A percentile compares a stretch with the other conserved stretches of the same genome.
Evolutionary conservation across 2,329 filamentous ascomycete species (phyloP).

Genomic region (Camillea tinctor): DNA sequence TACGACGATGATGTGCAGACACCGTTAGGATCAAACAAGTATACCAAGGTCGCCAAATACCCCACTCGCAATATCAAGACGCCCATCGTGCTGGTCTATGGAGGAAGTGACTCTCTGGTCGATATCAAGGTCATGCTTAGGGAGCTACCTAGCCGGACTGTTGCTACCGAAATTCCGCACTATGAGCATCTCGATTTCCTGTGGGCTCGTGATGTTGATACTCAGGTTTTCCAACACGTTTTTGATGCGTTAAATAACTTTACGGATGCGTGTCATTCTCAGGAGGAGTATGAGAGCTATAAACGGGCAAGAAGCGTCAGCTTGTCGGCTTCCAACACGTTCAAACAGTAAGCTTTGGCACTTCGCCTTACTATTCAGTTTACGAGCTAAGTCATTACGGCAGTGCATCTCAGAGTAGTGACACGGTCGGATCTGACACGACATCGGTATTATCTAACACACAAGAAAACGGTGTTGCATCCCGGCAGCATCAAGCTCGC

Average conservation of each 20-base stretch:
- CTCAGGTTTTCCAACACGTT: slow-evolving; percentile 85
- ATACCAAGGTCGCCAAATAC: slow-evolving; percentile 95
- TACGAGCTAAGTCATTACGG: slow-evolving; percentile 6
- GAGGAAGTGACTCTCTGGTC: slow-evolving; percentile 88
- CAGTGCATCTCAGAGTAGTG: slow-evolving; percentile 27
- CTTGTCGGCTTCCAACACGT: slow-evolving; percentile 37
- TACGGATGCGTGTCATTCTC: slow-evolving; percentile 54
- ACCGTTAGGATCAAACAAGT: slow-evolving; percentile 73
- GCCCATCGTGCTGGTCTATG: slow-evolving; percentile 89
- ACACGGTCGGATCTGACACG: slow-evolving; percentile 30
- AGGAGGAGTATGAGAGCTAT: slow-evolving; percentile 61
- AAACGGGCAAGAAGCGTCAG: slow-evolving; percentile 50
- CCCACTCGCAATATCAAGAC: slow-evolving; percentile 97
- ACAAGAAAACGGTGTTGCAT: slow-evolving; percentile 18
- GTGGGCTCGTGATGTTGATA: slow-evolving; percentile 84
- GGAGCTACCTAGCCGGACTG: slow-evolving; percentile 80
- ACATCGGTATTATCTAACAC: slow-evolving; percentile 25
- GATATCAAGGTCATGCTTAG: slow-evolving; percentile 91
- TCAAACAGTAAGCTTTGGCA: slow-evolving; percentile 32
- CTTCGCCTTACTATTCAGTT: neutral
- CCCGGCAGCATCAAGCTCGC: slow-evolving; percentile 25
- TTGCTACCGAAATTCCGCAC: slow-evolving; percentile 82
- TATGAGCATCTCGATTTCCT: slow-evolving; percentile 98
- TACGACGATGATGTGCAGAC: slow-evolving; percentile 92
- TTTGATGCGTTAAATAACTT: slow-evolving; percentile 82